Evolutionary conservation across 2,329 filamentous ascomycete species (phyloP), one percentile per base, ranked within the genome.

Genomic region (Clarireedia hainanense): DNA sequence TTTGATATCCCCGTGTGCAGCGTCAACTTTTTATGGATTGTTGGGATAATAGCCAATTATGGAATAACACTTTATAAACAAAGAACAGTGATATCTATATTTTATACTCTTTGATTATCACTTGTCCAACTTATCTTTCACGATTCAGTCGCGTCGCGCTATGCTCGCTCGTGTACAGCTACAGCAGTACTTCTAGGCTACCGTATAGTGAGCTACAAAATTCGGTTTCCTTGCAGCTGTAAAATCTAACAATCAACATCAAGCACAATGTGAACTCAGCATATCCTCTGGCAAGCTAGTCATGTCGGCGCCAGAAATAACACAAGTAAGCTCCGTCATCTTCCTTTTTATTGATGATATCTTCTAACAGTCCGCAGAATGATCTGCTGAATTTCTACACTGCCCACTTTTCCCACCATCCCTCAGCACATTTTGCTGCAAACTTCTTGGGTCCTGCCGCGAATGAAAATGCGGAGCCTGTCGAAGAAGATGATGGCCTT

Each of bases 401-500:
- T 1, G 45, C 59, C 27, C 67, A 69, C 58, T 68, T 69, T 55
- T 62, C 63, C 7, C 10, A 55, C 2, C 42, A 14, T 26, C 58
- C 61, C 60, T 70, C 77, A 43, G 69, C 74, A 17, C 85, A 89
- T 63, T 88, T 89, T 68, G 76, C 76, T 10, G 55, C 62, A 36
- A 61, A 69, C 47, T 75, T 78, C 27, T 59, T 78, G 17, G 63
- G 70, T n/a, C 68, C 73, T 23, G 83, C 83, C 61, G 66, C 70
- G 14, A 71, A 75, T 6, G 80, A 83, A 62, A 66, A 77, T 52
- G 67, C 65, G 12, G 71, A 71, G 2, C 57, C 64, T n/a, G 24
- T 68, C 20, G 81, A 84, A 26, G 80, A 84, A 26, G 80, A 85
- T 40, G 86, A 89, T 66, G 82, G 74, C 1, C 75, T 96, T 15